Evolutionary conservation across 2,329 filamentous ascomycete species (phyloP), one percentile per base, ranked within the genome.

Genomic region (Phyllosticta ampelicida): DNA sequence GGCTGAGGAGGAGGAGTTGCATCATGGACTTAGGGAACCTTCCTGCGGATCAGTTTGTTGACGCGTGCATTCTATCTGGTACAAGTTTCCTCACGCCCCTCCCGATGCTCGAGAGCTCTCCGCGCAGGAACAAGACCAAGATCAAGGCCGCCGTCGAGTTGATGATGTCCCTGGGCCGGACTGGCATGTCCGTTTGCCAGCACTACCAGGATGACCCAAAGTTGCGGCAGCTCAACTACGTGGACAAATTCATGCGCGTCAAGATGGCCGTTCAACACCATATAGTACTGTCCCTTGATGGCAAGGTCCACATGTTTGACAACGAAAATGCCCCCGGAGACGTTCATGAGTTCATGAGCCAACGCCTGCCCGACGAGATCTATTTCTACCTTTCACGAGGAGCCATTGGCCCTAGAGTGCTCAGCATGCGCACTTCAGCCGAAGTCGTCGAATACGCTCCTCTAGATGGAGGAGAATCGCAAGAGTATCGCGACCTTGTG

Each of bases 371-470:
- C 0, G 85, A 90, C 48, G 94, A 99, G 72, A 78, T 97, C 18
- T 91, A 92, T 70, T 87, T 90, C 71, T 97, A 97, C 70, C 79
- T 96, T 54, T 90, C 90, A 60, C 85, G 82, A 55, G 94, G 90
- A 30, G 76, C 96, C 50, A 83, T 97, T 63, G 84, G 89, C 26
- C 80, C 90, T 21, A 84, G 89, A 53, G 78, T 96, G 44, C 80
- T 95, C 11, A 89, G 87, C 69, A 92, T 86, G 80, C 83, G 96
- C 64, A 87, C 89, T 4, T 86, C 89, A 56, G 84, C 86, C 62
- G 85, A 92, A 69, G 82, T 95, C 59, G 74, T 87, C 28, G 81
- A 96, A 55, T 80, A 84, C 55, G 86, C 92, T n/a, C 94, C 92
- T 4, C 77, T 96, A 56, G 94, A 96, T 61, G 89, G 90, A 51